Evolutionary conservation across 163 green algal species (phyloP), one percentile per base, ranked within the genome.

Genomic region (Chlorella variabilis): DNA sequence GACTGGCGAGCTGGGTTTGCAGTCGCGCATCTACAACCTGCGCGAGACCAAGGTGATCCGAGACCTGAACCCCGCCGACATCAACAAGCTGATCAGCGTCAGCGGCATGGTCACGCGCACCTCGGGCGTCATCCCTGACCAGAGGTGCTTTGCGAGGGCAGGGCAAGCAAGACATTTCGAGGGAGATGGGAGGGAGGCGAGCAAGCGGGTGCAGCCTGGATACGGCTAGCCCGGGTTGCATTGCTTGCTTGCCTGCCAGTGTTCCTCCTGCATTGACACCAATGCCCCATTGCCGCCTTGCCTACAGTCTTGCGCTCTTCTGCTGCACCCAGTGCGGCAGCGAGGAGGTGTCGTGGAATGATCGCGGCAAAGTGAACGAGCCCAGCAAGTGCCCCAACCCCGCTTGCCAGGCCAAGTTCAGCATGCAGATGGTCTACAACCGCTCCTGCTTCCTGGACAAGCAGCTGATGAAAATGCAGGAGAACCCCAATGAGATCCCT

Each of bases 401-500:
- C 25, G 36, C 71, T 11, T 97, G 94, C 86, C 75, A 82, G 69
- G 80, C 71, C 38, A 87, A 87, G 71, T 91, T 82, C 71, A 89
- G 73, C 69, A 90, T 95, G 90, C 88, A 86, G 75, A 83, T 97
- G 71, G 81, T 95, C 36, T 93, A 95, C 87, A 97, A 97, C 87
- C 86, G 88, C 77, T 92, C 86, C 83, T 65, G 41, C 59, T 98
- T 95, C 85, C 78, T 88, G 41, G 93, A 98, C 90, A 97, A 97
- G 89, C 95, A 98, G 91, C 82, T 98, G 67, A 84, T 98, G 77
- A 97, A 97, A 87, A 93, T 98, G 91, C 94, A 98, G 90, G 96
- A 99, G 89, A 96, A 92, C 78, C 96, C 97, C 39, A 96, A 99
- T 80, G 90, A 93, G 67, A 98, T 99, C 79, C 97, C 97, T 2